Base-by-base conservation (phyloP, 306 rosid species). In the Dryas octopetala region DNA sequence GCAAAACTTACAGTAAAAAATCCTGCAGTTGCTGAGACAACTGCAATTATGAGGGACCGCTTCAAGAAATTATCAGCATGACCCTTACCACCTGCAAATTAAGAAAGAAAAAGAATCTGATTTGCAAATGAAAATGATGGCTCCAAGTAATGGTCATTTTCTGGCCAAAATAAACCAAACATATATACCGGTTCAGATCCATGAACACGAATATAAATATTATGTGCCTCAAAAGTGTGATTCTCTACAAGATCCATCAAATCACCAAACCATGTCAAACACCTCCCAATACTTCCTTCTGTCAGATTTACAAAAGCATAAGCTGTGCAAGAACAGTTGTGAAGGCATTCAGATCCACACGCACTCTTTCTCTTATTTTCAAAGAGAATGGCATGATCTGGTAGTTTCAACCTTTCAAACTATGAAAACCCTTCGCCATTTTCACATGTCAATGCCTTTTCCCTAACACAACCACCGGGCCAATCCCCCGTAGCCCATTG, bases 301-400 rank as follows among this genome's bases (percentile, higher is more conserved):
- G 3, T 46, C 49, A 9, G 6, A 46, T 46, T 46, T 46, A 46
- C 8, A 70, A 64, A 82, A 51, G 91, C 87, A 81, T 88, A 87
- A 44, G 88, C 96, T 28, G 74, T 79, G 78, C 98, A 93, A 64
- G 90, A 83, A 69, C 92, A 93, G 44, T 77, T 80, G 19, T 28
- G 78, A 62, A 71, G 51, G 76, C 93, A 86, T 4, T 59, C 52
- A 64, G 76, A 76, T 54, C 72, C 79, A 68, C 91, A 86, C 64
- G 81, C 89, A 10, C 5, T 84, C 2, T 4, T 70, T 65, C 46
- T 81, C 52, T 62, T 58, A 44, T 72, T 72, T 6, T 60, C n/a
- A 44, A 71, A 72, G 0, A 58, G n/a, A 26, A 59, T 17, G 45
- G 47, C 40, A 26, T 26, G 47, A 59, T 72, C 76, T 3, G 57